phyloP scores from a whole-genome alignment of 495 filamentous ascomycete genomes.

The Coniosporium apollinis region DNA sequence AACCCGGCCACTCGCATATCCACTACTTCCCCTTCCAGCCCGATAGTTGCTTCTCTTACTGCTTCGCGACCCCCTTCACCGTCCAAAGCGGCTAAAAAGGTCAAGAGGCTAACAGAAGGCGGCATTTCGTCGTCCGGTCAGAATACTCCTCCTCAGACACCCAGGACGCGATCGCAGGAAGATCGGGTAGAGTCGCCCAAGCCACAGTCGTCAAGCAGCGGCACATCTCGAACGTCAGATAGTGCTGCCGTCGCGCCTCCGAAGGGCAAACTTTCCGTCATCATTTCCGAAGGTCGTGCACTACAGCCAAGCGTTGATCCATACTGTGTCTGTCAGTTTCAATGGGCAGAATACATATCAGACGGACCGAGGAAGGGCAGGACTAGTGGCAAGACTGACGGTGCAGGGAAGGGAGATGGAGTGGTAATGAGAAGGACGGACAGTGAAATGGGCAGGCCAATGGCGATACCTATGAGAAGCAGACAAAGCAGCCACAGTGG shows the following conservation, averaged over 20 bases:
- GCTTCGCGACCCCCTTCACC: conserved; percentile 20
- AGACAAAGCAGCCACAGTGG: conserved; percentile 88
- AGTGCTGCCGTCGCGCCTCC: conserved; percentile 42
- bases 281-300: conserved; percentile 68
- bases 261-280: conserved; percentile 80
- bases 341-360: conserved; percentile 90
- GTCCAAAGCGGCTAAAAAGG: conserved; percentile 45
- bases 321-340: conserved; percentile 93
- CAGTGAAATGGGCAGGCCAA: conserved; percentile 61
- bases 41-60: conserved; percentile 32
- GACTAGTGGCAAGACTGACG: conserved; percentile 25
- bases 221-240: background rate
- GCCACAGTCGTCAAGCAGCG: too few relatives aligned
- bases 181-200: too few relatives aligned
- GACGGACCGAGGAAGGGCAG: conserved; percentile 49
- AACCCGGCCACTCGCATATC: conserved; percentile 46
- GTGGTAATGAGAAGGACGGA: conserved; percentile 48
- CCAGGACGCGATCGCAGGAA: conserved; percentile 63
- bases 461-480: conserved; percentile 92
- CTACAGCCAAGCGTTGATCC: conserved; percentile 69
- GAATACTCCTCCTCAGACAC: conserved; percentile 80
- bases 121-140: conserved; percentile 45
- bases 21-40: conserved; percentile 37
- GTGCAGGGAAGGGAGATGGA: conserved; percentile 18
- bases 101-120: conserved; percentile 75